Base-by-base conservation (phyloP, 2,329 filamentous ascomycete species). In the Fusarium nanum region DNA sequence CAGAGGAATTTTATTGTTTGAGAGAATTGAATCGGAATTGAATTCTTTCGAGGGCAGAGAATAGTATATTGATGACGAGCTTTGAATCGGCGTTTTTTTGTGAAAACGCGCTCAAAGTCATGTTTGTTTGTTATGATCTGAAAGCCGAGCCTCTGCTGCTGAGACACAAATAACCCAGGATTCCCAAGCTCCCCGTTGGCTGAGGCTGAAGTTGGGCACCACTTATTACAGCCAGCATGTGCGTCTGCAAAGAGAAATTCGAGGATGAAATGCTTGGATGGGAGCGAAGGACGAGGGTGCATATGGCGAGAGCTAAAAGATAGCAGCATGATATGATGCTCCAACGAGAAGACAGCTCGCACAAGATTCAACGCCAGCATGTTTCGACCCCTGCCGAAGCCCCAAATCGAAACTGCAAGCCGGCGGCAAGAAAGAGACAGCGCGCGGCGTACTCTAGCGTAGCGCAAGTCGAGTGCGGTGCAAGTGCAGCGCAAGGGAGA, bases 111-210 rank as follows among this genome's bases (percentile, higher is more conserved):
- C 57, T 63, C 49, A 58, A 67, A 66, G 52, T 52, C 56, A 60
- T 67, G 53, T 68, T 66, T 60, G 64, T 70, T 71, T 74, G 68
- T 74, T 74, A 68, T 74, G 72, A 72, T 73, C 49, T 37, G 68
- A 34, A 34, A 72, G 25, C 18, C 34, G 54, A 62, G 37, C 47
- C 46, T 66, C 67, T 45, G 37, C 45, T 70, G 72, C 40, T 70
- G 72, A 74, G 72, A 74, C 72, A 75, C 62, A 54, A 66, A 40
- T 66, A 49, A 53, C 48, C 48, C 30, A 53, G 48, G 20, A 40
- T 61, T 67, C 34, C 55, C 62, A 67, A 48, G 32, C 25, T 66
- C 37, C 56, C 25, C 23, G 65, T 69, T 69, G 67, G 67, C 40
- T 57, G 41, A 23, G 10, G 22, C 32, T 25, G 48, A 58, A 56